A percentile compares a stretch with the other conserved stretches of the same genome.
These are phyloP conservation scores for Arthrobotrys entomopaga DNA, from an alignment of 2,329 filamentous ascomycete genomes.

Conservation along the genomic window DNA sequence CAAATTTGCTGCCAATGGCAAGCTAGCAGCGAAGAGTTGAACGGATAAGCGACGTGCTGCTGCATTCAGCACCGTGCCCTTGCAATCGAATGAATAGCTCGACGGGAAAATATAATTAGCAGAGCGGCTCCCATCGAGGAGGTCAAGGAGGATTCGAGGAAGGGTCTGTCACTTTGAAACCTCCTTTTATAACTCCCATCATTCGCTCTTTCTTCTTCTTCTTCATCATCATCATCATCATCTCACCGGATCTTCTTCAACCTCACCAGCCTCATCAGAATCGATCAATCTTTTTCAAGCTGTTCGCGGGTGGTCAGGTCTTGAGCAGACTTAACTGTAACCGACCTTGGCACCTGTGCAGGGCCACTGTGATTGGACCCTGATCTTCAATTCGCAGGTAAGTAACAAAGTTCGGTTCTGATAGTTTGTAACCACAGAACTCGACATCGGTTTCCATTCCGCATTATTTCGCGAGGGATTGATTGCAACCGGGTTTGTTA, in stretches of 20 bases:
- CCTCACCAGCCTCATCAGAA: constrained; percentile 3
- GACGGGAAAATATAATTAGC: constrained; percentile 33
- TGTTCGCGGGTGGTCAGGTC: too few species aligned
- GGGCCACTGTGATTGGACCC: constrained; percentile 16
- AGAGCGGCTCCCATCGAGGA: constrained; percentile 14
- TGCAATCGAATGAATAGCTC: not conserved
- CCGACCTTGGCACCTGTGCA: constrained; percentile 1
- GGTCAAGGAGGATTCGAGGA: not conserved
- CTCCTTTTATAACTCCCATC: too few species aligned
- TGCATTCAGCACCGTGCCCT: constrained; percentile 7
- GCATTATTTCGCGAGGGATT: not conserved
- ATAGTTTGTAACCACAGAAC: not conserved
- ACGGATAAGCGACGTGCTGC: not conserved
- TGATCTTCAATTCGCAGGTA: constrained; percentile 9
- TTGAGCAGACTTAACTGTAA: too few species aligned
- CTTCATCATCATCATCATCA: too few species aligned
- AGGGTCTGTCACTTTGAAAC: too few species aligned
- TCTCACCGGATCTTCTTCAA: not conserved
- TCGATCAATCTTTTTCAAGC: not conserved
- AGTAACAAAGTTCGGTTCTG: not conserved
- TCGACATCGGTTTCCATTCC: not conserved
- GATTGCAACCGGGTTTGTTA: too few species aligned
- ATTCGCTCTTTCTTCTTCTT: too few species aligned
- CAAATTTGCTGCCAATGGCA: constrained; percentile 37
- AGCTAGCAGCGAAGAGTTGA: not conserved